A percentile compares a stretch with the other conserved stretches of the same genome.
These are phyloP conservation scores for Beauveria australis DNA, from an alignment of 2,329 filamentous ascomycete species.

Conservation along the genomic window DNA sequence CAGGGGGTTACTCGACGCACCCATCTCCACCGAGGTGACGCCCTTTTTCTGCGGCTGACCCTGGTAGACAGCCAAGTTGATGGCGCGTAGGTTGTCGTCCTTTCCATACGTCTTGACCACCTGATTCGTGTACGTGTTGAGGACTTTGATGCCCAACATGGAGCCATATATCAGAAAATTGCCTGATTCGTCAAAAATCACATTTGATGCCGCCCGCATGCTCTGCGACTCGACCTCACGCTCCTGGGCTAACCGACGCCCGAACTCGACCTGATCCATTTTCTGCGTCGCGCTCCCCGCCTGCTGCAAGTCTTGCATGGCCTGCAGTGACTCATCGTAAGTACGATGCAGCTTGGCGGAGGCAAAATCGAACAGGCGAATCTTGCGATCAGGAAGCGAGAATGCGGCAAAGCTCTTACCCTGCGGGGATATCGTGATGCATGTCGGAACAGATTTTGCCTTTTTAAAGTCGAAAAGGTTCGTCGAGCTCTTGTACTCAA, in stretches of 20 bases:
- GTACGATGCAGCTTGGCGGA: slow-evolving; percentile 82
- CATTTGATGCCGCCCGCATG: slow-evolving; percentile 65
- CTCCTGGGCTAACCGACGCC: slow-evolving; percentile 76
- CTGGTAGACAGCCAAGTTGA: slow-evolving; percentile 85
- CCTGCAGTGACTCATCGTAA: slow-evolving; percentile 89
- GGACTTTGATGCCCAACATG: slow-evolving; percentile 83
- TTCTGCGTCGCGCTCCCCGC: slow-evolving; percentile 76
- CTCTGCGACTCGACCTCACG: slow-evolving; percentile 69
- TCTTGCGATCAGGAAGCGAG: slow-evolving; percentile 87
- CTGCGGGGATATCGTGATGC: slow-evolving; percentile 76
- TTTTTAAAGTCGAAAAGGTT: slow-evolving; percentile 97
- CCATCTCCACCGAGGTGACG: slow-evolving; percentile 92
- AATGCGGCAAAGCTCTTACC: slow-evolving; percentile 81
- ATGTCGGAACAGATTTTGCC: slow-evolving; percentile 74
- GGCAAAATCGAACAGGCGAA: slow-evolving; percentile 87
- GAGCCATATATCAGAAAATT: slow-evolving; percentile 94
- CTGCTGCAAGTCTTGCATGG: slow-evolving; percentile 90
- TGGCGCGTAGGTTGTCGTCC: slow-evolving; percentile 77
- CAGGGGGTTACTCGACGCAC: slow-evolving; percentile 85
- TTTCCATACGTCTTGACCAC: slow-evolving; percentile 84
- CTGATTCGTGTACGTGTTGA: slow-evolving; percentile 92
- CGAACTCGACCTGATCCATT: slow-evolving; percentile 86
- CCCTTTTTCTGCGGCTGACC: slow-evolving; percentile 92
- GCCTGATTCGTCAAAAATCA: slow-evolving; percentile 92
- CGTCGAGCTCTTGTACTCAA: slow-evolving; percentile 86